Evolutionary conservation across 1,139 yeast species (phyloP).

Genomic region (Taphrina deformans): DNA sequence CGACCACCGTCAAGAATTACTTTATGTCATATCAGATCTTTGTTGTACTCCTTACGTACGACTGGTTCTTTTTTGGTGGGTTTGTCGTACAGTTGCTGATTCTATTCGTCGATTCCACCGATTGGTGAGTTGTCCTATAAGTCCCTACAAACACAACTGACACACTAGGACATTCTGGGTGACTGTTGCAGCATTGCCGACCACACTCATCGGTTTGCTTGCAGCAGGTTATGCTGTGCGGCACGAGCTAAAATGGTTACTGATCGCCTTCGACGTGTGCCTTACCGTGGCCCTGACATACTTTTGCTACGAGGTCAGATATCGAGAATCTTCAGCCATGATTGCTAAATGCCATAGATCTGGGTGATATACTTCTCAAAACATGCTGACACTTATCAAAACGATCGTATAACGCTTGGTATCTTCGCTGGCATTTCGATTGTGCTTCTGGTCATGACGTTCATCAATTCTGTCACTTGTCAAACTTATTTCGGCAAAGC

Average conservation of each 20-base stretch:
- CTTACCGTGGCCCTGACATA: slow-evolving; percentile 53
- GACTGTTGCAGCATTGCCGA: slow-evolving; percentile 29
- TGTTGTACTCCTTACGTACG: slow-evolving; percentile 39
- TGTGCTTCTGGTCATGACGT: slow-evolving; percentile 49
- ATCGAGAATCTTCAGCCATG: no score
- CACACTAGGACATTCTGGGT: slow-evolving; percentile 25
- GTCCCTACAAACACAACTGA: background rate
- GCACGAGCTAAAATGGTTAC: slow-evolving; percentile 23
- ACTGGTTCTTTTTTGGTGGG: slow-evolving; percentile 39
- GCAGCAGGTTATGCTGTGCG: slow-evolving; percentile 24
- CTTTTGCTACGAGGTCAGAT: slow-evolving; percentile 51
- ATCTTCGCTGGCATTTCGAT: slow-evolving; percentile 53
- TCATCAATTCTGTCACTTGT: slow-evolving; percentile 48
- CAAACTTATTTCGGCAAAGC: slow-evolving; percentile 49
- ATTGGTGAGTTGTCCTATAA: slow-evolving; percentile 11
- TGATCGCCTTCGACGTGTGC: slow-evolving; percentile 19
- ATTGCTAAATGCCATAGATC: slow-evolving; percentile 39
- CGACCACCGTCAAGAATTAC: slow-evolving; percentile 47
- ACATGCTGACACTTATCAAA: slow-evolving; percentile 51
- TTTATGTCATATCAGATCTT: slow-evolving; percentile 45
- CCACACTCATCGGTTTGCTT: slow-evolving; percentile 16
- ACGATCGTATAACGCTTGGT: slow-evolving; percentile 54
- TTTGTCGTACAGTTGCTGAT: slow-evolving; percentile 28
- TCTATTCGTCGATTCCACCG: slow-evolving; percentile 19
- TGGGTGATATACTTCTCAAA: slow-evolving; percentile 54